Base-by-base conservation (phyloP, 768 basidiomycete species). In the Hypsizygus marmoreus region DNA sequence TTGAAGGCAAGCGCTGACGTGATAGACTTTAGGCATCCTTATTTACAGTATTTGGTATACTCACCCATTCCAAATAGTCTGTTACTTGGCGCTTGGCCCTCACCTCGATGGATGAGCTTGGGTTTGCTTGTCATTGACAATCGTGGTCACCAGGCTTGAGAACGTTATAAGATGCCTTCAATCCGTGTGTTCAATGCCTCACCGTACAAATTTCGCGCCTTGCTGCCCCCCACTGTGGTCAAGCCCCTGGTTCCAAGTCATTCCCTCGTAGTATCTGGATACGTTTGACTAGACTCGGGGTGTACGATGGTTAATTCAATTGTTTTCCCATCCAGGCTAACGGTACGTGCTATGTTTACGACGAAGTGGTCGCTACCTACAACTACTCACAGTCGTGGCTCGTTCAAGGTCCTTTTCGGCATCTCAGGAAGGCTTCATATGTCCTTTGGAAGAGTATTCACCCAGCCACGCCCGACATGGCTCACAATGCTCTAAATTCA, bases 41-140 rank as follows among this genome's bases (percentile, higher is more conserved):
- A 30, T 6, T 11, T 25, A 17, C 14, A 9, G 41, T 43, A 6
- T 28, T 33, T 43, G 22, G 14, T 43, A 22, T 10, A 9, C 42
- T 2, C 20, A 25, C n/a, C 20, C 11, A 26, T 43, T 16, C 22
- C 42, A 43, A 43, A 35, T 16, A 43, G 23, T 12, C 33, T 7
- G 22, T 13, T 7, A 10, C 42, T 43, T 43, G 42, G 42, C 42
- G 32, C n/a, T n/a, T n/a, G n/a, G n/a, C n/a, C n/a, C n/a, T n/a
- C n/a, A n/a, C n/a, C n/a, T n/a, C n/a, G n/a, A n/a, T n/a, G n/a
- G n/a, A n/a, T n/a, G n/a, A n/a, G n/a, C n/a, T 33, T 40, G 40
- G 25, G 30, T 33, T 24, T 22, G 20, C 31, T 25, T 32, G 16
- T 4, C 17, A 32, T 32, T 43, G 19, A 20, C 30, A 31, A 43